Conservation (phyloP, 192 early-diverging fungal species). For the Backusella westeae region DNA sequence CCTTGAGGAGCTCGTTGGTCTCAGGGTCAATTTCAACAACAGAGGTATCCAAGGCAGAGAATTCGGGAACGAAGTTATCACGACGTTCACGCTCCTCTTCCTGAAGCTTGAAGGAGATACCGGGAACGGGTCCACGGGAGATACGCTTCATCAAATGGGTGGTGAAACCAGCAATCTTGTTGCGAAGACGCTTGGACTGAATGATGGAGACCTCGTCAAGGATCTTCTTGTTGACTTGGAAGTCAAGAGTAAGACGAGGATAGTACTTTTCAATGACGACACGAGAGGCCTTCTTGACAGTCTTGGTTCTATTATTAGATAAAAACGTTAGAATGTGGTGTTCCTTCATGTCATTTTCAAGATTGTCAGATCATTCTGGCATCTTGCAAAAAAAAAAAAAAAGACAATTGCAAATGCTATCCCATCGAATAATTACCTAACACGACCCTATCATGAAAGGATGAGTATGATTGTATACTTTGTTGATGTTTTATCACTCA, state of each 20-base stretch:
- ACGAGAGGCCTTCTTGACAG: constrained; percentile 99
- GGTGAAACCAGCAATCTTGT: constrained; percentile 99
- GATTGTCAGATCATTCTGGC: too few species aligned
- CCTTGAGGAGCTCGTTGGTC: constrained; percentile 93
- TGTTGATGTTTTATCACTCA: background rate
- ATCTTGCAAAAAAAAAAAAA: background rate
- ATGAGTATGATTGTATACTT: background rate
- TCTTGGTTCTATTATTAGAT: constrained; percentile 29
- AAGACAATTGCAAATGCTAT: background rate
- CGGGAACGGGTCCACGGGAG: constrained; percentile 96
- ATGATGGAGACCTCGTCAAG: constrained; percentile 97
- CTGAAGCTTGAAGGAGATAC: constrained; percentile 99
- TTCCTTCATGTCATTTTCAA: too few species aligned
- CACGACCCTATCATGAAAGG: background rate
- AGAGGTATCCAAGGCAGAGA: constrained; percentile 91
- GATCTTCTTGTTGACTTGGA: constrained; percentile 99
- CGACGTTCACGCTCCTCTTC: constrained; percentile 99
- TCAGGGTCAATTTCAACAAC: constrained; percentile 94
- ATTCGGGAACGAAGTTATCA: constrained; percentile 99
- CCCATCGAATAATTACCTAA: background rate
- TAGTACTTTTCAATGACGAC: constrained; percentile 99
- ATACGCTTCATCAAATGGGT: constrained; percentile 99
- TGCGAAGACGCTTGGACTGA: constrained; percentile 97
- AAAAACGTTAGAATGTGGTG: too few species aligned
- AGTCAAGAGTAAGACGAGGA: constrained; percentile 97